Percentiles rank a stretch among this genome's conserved stretches.
Conservation (phyloP, 2,329 filamentous ascomycete species). For the Uncinocarpus reesii region DNA sequence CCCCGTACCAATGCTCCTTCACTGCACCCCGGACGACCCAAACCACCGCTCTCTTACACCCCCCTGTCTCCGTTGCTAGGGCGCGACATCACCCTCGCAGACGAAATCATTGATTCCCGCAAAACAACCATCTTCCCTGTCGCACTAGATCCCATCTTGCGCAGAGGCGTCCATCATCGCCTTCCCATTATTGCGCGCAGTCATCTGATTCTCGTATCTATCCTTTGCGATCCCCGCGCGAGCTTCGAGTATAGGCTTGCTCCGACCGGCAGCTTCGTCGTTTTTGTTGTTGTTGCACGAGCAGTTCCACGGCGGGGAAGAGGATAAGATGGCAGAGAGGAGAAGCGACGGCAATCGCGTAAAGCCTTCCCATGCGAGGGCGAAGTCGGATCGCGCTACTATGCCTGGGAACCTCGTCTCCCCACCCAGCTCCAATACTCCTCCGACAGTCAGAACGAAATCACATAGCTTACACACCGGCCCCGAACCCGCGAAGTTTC, state of each 20-base stretch:
- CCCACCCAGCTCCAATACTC: constrained; percentile 51
- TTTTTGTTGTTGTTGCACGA: constrained; percentile 2
- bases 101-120: background rate
- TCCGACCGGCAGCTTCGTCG: background rate
- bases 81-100: constrained; percentile 5
- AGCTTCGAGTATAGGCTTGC: background rate
- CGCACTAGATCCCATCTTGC: constrained; percentile 4
- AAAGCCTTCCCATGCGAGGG: constrained; percentile 1
- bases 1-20: background rate
- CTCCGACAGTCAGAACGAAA: constrained; percentile 44
- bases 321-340: constrained; percentile 7
- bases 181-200: background rate
- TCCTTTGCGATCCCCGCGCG: background rate
- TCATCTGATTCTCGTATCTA: background rate
- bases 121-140: background rate
- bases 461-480: constrained; percentile 16
- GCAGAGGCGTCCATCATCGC: background rate
- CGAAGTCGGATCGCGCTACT: constrained; percentile 11
- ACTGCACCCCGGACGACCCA: background rate
- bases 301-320: background rate
- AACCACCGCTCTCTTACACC: background rate
- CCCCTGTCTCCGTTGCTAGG: constrained; percentile 10
- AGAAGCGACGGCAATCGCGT: constrained; percentile 2
- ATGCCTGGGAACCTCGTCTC: constrained; percentile 32
- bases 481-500: constrained; percentile 21